Conservation (phyloP, 129 eudicot genomes). For the Pittosporum tobira region DNA sequence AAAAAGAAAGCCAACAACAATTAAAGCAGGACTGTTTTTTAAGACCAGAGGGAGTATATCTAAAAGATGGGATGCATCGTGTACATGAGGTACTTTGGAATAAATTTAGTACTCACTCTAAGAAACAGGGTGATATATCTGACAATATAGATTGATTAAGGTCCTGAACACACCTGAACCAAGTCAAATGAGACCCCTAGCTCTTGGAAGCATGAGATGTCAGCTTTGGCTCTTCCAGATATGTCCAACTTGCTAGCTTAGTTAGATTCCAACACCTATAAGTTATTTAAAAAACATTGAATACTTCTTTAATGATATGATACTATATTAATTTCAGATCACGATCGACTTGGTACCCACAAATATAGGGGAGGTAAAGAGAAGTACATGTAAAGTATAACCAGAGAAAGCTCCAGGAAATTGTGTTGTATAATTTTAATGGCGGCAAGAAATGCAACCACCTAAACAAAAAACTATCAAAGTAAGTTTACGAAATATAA, state of each 20-base stretch:
- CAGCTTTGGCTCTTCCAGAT: conserved; percentile 94
- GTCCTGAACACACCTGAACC: conserved; percentile 41
- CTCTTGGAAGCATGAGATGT: conserved; percentile 83
- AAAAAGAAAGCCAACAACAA: too few relatives aligned
- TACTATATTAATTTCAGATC: neutral
- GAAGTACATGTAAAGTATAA: conserved; percentile 52
- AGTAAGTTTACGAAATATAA: neutral
- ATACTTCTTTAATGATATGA: too few relatives aligned
- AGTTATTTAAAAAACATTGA: conserved; percentile 5
- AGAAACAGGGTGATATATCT: neutral
- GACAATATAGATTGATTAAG: neutral
- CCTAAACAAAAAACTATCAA: conserved; percentile 39
- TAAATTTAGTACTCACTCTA: neutral
- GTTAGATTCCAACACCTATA: conserved; percentile 82
- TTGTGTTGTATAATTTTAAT: conserved; percentile 83
- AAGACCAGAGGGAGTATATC: too few relatives aligned
- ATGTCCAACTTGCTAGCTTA: conserved; percentile 73
- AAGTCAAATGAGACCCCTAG: conserved; percentile 65
- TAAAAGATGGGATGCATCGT: too few relatives aligned
- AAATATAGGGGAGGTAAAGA: neutral
- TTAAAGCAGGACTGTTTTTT: too few relatives aligned
- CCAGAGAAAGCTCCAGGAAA: conserved; percentile 95
- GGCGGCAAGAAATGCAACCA: conserved; percentile 92
- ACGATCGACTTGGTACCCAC: neutral
- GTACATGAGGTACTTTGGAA: too few relatives aligned